Conservation (phyloP, 2,329 filamentous ascomycete species). For the Scedosporium minutisporum region DNA sequence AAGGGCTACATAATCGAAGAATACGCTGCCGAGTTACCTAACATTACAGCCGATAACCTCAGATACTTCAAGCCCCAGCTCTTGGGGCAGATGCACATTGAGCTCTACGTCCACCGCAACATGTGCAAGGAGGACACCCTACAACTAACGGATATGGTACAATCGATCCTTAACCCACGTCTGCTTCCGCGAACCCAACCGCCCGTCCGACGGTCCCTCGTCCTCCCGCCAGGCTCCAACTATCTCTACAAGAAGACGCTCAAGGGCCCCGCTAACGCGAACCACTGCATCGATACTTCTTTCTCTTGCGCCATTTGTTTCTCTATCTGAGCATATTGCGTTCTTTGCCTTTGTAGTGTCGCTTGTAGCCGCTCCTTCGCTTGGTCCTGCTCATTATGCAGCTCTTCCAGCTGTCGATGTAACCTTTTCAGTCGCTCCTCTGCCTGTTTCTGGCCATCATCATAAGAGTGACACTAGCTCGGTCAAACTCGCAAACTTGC, state of each 20-base stretch:
- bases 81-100: conserved; percentile 75
- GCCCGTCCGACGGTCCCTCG: conserved; percentile 65
- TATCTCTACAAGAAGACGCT: conserved; percentile 73
- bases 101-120: conserved; percentile 84
- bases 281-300: conserved; percentile 80
- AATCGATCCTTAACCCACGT: conserved; percentile 65
- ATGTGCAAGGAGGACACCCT: conserved; percentile 88
- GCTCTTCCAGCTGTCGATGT: no score
- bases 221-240: conserved; percentile 72
- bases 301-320: no score
- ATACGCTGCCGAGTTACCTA: conserved; percentile 64
- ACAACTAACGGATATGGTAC: conserved; percentile 72
- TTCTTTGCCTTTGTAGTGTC: no score
- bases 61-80: conserved; percentile 70
- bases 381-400: no score
- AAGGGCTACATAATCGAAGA: conserved; percentile 73
- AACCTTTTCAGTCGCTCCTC: no score
- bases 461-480: no score
- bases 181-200: conserved; percentile 68
- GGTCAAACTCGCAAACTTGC: no score
- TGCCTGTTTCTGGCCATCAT: no score
- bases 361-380: no score
- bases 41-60: conserved; percentile 65
- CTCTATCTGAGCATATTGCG: no score
- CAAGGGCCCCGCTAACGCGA: conserved; percentile 81